These are phyloP conservation scores for Lotus japonicus DNA, from an alignment of 306 rosid species.

Conservation along the genomic window DNA sequence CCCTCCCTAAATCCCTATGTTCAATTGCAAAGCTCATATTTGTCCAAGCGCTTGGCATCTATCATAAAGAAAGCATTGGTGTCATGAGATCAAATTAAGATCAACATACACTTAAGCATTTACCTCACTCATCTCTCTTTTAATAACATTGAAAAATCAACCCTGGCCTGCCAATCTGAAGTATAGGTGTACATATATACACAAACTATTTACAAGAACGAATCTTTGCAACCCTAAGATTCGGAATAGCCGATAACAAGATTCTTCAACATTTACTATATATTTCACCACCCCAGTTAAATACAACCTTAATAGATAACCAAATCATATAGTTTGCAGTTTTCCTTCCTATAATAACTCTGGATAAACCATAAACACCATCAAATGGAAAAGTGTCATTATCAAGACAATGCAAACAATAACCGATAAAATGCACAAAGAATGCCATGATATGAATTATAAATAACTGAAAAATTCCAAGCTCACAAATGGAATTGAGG, in stretches of 20 bases:
- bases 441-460: not conserved
- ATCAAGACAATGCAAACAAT: not conserved
- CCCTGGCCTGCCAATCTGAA: slow-evolving; percentile 34
- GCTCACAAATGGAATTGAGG: not conserved
- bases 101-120: slow-evolving; percentile 63
- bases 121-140: slow-evolving; percentile 80
- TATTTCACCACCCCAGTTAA: slow-evolving; percentile 13
- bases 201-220: not conserved
- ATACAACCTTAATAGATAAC: slow-evolving; percentile 1
- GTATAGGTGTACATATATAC: not conserved
- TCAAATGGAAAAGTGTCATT: too few relatives aligned
- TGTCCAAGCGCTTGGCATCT: slow-evolving; percentile 99
- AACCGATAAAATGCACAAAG: not conserved
- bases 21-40: slow-evolving; percentile 98
- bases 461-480: too few relatives aligned
- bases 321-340: not conserved
- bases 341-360: not conserved
- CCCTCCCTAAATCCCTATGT: slow-evolving; percentile 99
- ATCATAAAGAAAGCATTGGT: slow-evolving; percentile 98
- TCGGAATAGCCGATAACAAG: not conserved
- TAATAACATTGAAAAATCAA: slow-evolving; percentile 43
- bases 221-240: too few relatives aligned
- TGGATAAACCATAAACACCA: too few relatives aligned
- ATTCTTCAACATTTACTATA: slow-evolving; percentile 15
- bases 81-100: slow-evolving; percentile 84